Conservation (phyloP, 768 basidiomycete genomes). For the Tricholoma hemisulphureum region DNA sequence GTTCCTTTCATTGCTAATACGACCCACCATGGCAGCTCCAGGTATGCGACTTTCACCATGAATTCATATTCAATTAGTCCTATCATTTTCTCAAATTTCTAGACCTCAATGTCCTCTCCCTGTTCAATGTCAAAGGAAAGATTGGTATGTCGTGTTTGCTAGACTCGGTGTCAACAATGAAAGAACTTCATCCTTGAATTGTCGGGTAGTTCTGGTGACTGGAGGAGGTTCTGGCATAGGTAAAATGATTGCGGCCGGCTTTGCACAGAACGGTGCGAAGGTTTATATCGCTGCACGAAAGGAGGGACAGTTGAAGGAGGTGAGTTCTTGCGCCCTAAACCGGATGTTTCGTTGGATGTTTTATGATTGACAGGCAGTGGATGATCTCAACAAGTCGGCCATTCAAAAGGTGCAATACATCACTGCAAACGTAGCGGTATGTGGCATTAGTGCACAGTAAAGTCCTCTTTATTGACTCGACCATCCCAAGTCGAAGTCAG, state of each 20-base stretch:
- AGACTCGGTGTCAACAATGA: not conserved
- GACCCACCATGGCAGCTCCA: slow-evolving; percentile 18
- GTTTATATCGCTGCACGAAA: slow-evolving; percentile 91
- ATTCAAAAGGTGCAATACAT: slow-evolving; percentile 70
- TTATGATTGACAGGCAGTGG: slow-evolving; percentile 38
- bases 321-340: slow-evolving; percentile 25
- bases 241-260: slow-evolving; percentile 78
- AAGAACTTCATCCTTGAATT: not conserved
- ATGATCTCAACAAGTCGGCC: slow-evolving; percentile 58
- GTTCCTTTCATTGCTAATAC: not conserved
- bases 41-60: slow-evolving; percentile 12
- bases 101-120: slow-evolving; percentile 53
- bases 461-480: not conserved
- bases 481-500: slow-evolving; percentile 62
- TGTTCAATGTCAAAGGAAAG: slow-evolving; percentile 70
- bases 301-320: slow-evolving; percentile 74
- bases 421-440: slow-evolving; percentile 68
- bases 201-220: slow-evolving; percentile 65
- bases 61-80: not conserved
- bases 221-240: slow-evolving; percentile 86
- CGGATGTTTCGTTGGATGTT: slow-evolving; percentile 1
- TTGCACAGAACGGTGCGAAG: slow-evolving; percentile 82
- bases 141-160: slow-evolving; percentile 45
- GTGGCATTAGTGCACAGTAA: slow-evolving; percentile 25
- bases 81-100: not conserved